A percentile compares a stretch with the other conserved stretches of the same genome.
Evolutionary conservation across 2,329 filamentous ascomycete species (phyloP).

Genomic region (Fusarium papillatum): DNA sequence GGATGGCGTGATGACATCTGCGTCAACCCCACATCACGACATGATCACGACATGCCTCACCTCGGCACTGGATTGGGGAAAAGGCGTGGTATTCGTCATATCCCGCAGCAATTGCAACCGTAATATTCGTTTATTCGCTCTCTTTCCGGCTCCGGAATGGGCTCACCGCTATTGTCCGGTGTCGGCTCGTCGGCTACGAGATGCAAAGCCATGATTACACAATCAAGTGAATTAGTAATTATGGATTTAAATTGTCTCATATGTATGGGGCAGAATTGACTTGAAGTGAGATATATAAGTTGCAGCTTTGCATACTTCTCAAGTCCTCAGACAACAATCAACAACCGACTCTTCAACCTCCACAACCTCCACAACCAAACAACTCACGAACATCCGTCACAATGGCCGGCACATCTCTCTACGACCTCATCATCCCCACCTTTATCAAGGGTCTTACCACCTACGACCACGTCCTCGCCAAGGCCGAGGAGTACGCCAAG

Average conservation of each 20-base stretch:
- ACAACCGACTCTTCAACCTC: background rate
- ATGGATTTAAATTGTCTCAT: background rate
- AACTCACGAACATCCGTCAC: background rate
- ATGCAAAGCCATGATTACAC: slow-evolving; percentile 4
- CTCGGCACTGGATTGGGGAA: slow-evolving; percentile 1
- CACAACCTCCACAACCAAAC: background rate
- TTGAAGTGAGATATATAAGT: background rate
- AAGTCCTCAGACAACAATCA: background rate
- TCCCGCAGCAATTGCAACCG: background rate
- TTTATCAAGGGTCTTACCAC: slow-evolving; percentile 27
- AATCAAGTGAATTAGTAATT: background rate
- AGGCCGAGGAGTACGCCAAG: slow-evolving; percentile 38
- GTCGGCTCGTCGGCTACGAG: slow-evolving; percentile 2
- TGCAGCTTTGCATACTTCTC: background rate
- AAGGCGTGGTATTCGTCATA: slow-evolving; percentile 4
- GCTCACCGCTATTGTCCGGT: slow-evolving; percentile 1
- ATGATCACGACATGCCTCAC: slow-evolving; percentile 5
- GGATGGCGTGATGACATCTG: background rate
- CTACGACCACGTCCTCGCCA: slow-evolving; percentile 30
- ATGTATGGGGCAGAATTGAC: background rate
- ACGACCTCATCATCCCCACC: slow-evolving; percentile 32
- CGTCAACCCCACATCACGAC: slow-evolving; percentile 6
- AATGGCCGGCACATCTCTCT: slow-evolving; percentile 28
- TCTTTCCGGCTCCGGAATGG: background rate
- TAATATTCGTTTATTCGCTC: background rate